A percentile compares a stretch with the other conserved stretches of the same genome.
These are phyloP conservation scores for Fusarium acutatum DNA, from an alignment of 2,329 filamentous ascomycete species.

Conservation along the genomic window DNA sequence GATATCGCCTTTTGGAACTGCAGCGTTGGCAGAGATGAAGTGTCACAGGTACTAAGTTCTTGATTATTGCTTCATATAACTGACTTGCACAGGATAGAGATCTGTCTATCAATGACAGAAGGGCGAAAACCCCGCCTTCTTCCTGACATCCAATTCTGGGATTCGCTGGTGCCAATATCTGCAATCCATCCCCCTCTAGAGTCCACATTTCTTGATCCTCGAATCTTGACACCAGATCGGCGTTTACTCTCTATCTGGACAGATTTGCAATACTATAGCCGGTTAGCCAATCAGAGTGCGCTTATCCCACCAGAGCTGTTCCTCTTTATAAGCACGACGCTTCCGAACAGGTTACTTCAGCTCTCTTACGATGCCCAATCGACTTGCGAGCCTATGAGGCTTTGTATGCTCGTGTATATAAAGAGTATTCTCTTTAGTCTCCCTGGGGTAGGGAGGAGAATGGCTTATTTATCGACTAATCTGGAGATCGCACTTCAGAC, in stretches of 20 bases:
- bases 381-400: neutral
- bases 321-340: neutral
- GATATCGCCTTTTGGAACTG: neutral
- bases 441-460: neutral
- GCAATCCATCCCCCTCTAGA: no score
- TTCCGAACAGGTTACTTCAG: neutral
- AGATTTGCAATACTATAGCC: neutral
- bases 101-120: neutral
- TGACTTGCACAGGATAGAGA: neutral
- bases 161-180: neutral
- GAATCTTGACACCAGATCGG: fast-evolving
- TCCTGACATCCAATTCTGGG: neutral
- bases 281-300: fast-evolving
- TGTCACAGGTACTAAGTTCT: fast-evolving
- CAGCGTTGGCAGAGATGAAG: neutral
- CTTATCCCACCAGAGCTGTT: neutral
- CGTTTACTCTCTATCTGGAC: fast-evolving
- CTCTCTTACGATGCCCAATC: neutral
- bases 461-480: fast-evolving
- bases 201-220: fast-evolving
- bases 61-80: fast-evolving
- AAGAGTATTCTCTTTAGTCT: neutral
- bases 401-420: neutral
- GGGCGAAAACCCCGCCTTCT: neutral
- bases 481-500: fast-evolving